phyloP scores from a whole-genome alignment of 176 grass and related monocot genomes.

The Zoysia pacifica region DNA sequence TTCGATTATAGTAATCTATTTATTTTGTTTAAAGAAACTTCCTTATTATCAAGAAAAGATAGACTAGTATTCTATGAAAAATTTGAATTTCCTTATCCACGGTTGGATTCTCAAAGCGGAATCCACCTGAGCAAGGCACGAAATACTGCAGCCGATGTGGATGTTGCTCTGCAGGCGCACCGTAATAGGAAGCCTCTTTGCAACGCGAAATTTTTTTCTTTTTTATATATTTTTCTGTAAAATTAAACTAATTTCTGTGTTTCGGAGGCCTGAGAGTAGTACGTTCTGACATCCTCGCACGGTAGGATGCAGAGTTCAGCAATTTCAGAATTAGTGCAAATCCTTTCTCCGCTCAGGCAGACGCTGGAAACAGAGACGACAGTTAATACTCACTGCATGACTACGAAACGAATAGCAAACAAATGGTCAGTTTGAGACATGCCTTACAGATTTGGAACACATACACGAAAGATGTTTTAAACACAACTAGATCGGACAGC shows the following conservation, averaged over 20 bases:
- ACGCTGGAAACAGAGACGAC: conserved; percentile 15
- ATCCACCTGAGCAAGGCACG: neutral
- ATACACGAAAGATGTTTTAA: conserved; percentile 30
- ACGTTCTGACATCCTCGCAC: neutral
- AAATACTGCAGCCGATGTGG: neutral
- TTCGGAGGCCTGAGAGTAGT: too few species aligned
- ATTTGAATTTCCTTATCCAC: too few species aligned
- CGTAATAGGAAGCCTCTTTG: too few species aligned
- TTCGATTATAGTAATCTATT: too few species aligned
- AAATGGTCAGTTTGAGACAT: conserved; percentile 41
- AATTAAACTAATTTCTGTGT: too few species aligned
- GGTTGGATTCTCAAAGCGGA: too few species aligned
- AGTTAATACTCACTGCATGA: conserved; percentile 14
- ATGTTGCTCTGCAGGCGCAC: neutral
- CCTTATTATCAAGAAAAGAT: too few species aligned
- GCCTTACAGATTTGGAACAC: conserved; percentile 25
- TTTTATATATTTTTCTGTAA: too few species aligned
- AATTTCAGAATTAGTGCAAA: conserved; percentile 26
- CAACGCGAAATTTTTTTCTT: too few species aligned
- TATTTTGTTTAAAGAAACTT: too few species aligned
- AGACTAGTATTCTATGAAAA: too few species aligned
- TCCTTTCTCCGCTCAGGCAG: neutral
- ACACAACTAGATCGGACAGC: conserved; percentile 32
- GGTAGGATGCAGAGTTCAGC: neutral
- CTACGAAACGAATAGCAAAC: conserved; percentile 27